Percentiles rank a stretch among this genome's conserved stretches.
Evolutionary conservation across 1,139 yeast species (phyloP).

Genomic region (Blastobotrys petasosporus): DNA sequence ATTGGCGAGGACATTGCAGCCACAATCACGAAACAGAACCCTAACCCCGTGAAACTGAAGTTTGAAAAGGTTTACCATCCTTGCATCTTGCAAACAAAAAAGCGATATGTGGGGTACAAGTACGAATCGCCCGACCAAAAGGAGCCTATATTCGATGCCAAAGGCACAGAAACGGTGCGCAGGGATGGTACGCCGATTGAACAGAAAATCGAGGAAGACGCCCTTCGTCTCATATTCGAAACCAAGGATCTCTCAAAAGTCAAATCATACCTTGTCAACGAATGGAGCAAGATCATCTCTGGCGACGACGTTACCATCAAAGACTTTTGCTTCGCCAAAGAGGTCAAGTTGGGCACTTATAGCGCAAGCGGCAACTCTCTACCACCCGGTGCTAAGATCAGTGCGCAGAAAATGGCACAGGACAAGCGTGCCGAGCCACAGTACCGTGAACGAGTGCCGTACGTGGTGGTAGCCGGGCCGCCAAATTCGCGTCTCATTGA

Average conservation of each 20-base stretch:
- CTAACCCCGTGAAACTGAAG: constrained; percentile 74
- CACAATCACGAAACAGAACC: constrained; percentile 59
- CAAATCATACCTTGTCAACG: constrained; percentile 55
- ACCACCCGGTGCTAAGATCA: constrained; percentile 89
- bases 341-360: constrained; percentile 78
- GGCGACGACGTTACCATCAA: constrained; percentile 58
- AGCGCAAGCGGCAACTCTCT: constrained; percentile 48
- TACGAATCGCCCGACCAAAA: constrained; percentile 55
- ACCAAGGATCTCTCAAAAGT: constrained; percentile 65
- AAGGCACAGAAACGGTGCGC: constrained; percentile 90
- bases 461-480: constrained; percentile 66
- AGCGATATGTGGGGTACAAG: constrained; percentile 82
- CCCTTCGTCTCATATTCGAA: constrained; percentile 63
- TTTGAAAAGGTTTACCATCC: constrained; percentile 94
- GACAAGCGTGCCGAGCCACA: constrained; percentile 82
- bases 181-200: constrained; percentile 95
- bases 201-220: constrained; percentile 69
- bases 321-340: constrained; percentile 90
- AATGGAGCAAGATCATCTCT: constrained; percentile 57
- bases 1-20: constrained; percentile 68
- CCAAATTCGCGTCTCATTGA: constrained; percentile 65
- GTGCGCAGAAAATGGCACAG: constrained; percentile 51
- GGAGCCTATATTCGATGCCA: constrained; percentile 78
- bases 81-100: constrained; percentile 73
- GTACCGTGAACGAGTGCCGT: constrained; percentile 81